These are phyloP conservation scores for Suillus fuscotomentosus DNA, from an alignment of 768 basidiomycete species.

Conservation along the genomic window DNA sequence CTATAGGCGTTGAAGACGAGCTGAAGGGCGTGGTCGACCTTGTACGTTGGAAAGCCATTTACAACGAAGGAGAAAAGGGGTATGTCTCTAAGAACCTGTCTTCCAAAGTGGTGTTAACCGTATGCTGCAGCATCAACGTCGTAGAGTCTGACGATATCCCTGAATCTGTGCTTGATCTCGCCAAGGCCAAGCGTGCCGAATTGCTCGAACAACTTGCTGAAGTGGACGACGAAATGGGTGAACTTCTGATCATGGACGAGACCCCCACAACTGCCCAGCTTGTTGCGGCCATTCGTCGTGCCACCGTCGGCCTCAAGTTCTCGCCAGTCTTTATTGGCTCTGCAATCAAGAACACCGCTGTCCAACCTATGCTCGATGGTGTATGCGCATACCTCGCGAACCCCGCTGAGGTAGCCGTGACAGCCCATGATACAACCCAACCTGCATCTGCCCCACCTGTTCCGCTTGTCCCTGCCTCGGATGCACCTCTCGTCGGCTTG, in stretches of 20 bases:
- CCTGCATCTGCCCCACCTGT: constrained; percentile 67
- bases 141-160: constrained; percentile 89
- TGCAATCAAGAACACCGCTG: constrained; percentile 94
- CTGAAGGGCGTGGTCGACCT: constrained; percentile 93
- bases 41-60: constrained; percentile 91
- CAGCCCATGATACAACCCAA: constrained; percentile 80
- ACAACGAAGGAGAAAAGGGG: constrained; percentile 96
- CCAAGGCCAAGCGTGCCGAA: constrained; percentile 81
- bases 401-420: constrained; percentile 73
- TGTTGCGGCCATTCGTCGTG: constrained; percentile 81
- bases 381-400: constrained; percentile 94
- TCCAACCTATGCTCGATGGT: constrained; percentile 92
- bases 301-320: constrained; percentile 86
- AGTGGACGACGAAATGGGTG: constrained; percentile 93
- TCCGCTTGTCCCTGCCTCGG: constrained; percentile 76
- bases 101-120: not conserved
- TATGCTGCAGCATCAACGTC: constrained; percentile 58
- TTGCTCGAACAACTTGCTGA: constrained; percentile 95
- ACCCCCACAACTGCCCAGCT: constrained; percentile 72
- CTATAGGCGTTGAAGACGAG: constrained; percentile 86
- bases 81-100: constrained; percentile 35
- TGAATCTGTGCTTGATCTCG: constrained; percentile 65
- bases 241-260: constrained; percentile 85
- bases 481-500: constrained; percentile 86
- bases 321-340: constrained; percentile 97